Evolutionary conservation across 2,329 filamentous ascomycete species (phyloP).

Genomic region (Scedosporium minutisporum): DNA sequence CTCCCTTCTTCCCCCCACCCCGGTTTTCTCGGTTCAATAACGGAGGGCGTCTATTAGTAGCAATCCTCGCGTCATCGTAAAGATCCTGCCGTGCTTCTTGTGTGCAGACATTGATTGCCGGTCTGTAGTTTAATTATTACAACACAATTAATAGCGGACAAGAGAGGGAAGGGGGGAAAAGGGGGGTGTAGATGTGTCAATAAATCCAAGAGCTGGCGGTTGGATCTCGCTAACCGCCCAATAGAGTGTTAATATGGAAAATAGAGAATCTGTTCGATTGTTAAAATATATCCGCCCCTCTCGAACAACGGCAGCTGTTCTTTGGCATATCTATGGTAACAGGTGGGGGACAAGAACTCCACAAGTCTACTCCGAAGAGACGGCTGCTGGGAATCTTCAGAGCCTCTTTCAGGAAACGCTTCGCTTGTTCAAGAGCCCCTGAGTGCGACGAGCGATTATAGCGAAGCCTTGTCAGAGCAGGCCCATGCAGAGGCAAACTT

Average conservation of each 20-base stretch:
- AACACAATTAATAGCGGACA: neutral
- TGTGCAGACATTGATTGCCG: neutral
- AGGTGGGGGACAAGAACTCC: no score
- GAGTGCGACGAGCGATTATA: neutral
- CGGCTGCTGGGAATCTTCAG: no score
- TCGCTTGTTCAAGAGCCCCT: neutral
- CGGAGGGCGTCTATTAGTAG: neutral
- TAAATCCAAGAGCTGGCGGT: neutral
- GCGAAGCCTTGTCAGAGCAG: neutral
- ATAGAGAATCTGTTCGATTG: neutral
- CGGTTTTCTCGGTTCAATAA: neutral
- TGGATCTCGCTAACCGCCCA: neutral
- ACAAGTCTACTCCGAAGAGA: no score
- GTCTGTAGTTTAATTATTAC: neutral
- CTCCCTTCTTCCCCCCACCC: neutral
- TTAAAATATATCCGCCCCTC: neutral
- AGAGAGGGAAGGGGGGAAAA: neutral
- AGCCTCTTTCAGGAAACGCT: neutral
- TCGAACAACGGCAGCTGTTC: neutral
- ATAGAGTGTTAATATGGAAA: constrained; percentile 6
- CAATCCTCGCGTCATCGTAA: neutral
- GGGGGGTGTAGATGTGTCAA: neutral
- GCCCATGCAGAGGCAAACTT: neutral
- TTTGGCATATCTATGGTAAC: neutral
- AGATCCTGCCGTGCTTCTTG: neutral